phyloP scores from a whole-genome alignment of 2,329 filamentous ascomycete species.

The Diaporthe ilicicola region DNA sequence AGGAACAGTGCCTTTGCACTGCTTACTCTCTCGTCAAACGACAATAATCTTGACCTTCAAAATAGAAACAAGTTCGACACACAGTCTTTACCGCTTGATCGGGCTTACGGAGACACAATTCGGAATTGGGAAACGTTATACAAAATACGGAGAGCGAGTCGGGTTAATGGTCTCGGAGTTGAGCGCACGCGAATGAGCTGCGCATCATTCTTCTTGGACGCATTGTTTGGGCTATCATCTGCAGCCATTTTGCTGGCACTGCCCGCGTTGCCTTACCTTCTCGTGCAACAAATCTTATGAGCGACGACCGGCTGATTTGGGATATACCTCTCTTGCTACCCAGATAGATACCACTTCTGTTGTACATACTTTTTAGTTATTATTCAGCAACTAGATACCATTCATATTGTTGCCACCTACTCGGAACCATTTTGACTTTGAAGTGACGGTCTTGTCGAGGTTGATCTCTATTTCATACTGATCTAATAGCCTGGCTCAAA shows the following conservation, averaged over 20 bases:
- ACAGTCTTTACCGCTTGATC: slow-evolving; percentile 8
- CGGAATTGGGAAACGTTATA: neutral
- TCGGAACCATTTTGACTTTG: neutral
- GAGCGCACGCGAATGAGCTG: neutral
- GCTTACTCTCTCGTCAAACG: neutral
- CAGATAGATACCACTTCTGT: slow-evolving; percentile 15
- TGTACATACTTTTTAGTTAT: slow-evolving; percentile 20
- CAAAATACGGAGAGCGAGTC: neutral
- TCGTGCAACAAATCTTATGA: slow-evolving; percentile 30
- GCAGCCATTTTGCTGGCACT: neutral
- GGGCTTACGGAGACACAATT: neutral
- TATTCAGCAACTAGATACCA: slow-evolving; percentile 17
- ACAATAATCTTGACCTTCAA: neutral
- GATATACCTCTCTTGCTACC: slow-evolving; percentile 9
- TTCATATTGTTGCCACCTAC: neutral
- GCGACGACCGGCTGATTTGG: slow-evolving; percentile 21
- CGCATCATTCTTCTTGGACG: neutral
- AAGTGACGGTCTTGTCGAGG: neutral
- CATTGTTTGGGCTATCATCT: slow-evolving; percentile 11
- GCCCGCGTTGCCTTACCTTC: slow-evolving; percentile 20
- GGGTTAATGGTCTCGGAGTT: neutral
- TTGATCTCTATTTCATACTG: too few species aligned
- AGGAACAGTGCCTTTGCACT: neutral
- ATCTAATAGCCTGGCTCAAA: neutral
- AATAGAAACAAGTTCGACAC: slow-evolving; percentile 13